phyloP scores from a whole-genome alignment of 1,139 yeast species.

The Taphrina confusa region DNA sequence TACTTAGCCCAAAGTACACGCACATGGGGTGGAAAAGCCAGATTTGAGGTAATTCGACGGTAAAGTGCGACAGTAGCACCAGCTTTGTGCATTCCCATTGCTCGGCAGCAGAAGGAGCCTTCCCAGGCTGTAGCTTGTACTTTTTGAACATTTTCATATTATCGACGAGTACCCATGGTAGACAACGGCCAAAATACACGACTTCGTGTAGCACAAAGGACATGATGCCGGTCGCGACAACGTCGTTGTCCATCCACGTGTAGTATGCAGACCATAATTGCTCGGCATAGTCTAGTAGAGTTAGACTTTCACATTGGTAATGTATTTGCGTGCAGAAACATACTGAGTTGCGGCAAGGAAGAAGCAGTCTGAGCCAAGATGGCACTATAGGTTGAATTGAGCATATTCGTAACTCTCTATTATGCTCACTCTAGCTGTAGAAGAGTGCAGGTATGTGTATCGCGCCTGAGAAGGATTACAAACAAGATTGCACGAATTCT shows the following conservation, averaged over 20 bases:
- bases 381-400: conserved; percentile 29
- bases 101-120: conserved; percentile 73
- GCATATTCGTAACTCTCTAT: conserved; percentile 4
- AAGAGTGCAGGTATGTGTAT: neutral
- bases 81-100: conserved; percentile 90
- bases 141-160: conserved; percentile 70
- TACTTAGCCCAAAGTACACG: conserved; percentile 68
- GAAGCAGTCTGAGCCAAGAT: conserved; percentile 22
- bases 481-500: neutral
- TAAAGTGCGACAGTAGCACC: conserved; percentile 77
- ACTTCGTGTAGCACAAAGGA: conserved; percentile 75
- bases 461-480: neutral
- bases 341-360: conserved; percentile 31
- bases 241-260: conserved; percentile 71
- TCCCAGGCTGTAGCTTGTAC: conserved; percentile 78
- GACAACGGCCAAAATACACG: conserved; percentile 80
- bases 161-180: conserved; percentile 85
- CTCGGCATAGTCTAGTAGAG: conserved; percentile 50
- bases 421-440: no score
- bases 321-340: neutral
- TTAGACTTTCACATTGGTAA: neutral
- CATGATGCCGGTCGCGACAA: conserved; percentile 74
- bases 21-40: conserved; percentile 95
- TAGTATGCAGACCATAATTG: conserved; percentile 84
- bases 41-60: conserved; percentile 92